Evolutionary conservation across 2,329 filamentous ascomycete species (phyloP).

Genomic region (Ophiobolus disseminans): DNA sequence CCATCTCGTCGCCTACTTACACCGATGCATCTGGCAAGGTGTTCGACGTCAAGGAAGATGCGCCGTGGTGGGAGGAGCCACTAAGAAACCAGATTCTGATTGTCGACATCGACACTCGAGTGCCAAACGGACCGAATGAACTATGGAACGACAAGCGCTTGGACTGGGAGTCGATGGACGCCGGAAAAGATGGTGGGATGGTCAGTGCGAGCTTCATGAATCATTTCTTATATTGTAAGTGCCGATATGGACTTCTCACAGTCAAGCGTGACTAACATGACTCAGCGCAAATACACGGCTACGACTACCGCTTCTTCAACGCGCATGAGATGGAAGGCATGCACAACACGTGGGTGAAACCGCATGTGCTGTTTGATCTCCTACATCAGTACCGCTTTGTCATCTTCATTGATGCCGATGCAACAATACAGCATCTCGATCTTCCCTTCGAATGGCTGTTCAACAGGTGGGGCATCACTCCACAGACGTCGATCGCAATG

Average conservation of each 20-base stretch:
- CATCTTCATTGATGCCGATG: conserved; percentile 55
- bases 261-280: no score
- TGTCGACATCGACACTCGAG: conserved; percentile 42
- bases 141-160: conserved; percentile 29
- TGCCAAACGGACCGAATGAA: conserved; percentile 26
- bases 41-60: conserved; percentile 20
- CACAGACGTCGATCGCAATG: conserved; percentile 52
- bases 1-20: conserved; percentile 15
- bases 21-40: conserved; percentile 15
- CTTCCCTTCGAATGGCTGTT: conserved; percentile 57
- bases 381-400: conserved; percentile 51
- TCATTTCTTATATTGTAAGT: conserved; percentile 48
- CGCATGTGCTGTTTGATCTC: conserved; percentile 47
- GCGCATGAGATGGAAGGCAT: conserved; percentile 44
- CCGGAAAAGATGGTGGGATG: conserved; percentile 28
- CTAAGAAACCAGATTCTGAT: conserved; percentile 35
- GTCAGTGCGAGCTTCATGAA: conserved; percentile 51
- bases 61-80: conserved; percentile 31
- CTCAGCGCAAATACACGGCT: conserved; percentile 54
- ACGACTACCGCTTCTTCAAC: conserved; percentile 54
- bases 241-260: no score
- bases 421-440: conserved; percentile 50
- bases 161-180: conserved; percentile 30
- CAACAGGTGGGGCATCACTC: conserved; percentile 53
- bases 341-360: conserved; percentile 51